Base-by-base conservation (phyloP, 2,329 filamentous ascomycete species). In the Hymenotorrendiella dingleyae region DNA sequence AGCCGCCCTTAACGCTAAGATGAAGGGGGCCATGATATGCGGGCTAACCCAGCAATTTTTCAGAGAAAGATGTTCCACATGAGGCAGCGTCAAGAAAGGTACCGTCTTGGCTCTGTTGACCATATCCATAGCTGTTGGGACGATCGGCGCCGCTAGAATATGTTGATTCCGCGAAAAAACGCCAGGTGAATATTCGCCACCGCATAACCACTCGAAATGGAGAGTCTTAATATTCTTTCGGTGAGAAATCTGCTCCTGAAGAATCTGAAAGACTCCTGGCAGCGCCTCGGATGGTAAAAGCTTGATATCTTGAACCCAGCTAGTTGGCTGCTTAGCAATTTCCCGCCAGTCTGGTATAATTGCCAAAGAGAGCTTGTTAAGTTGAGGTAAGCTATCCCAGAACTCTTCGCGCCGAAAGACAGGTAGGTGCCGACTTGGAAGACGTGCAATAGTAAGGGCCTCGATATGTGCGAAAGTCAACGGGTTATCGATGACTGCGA, bases 11-110 rank as follows among this genome's bases (percentile, higher is more conserved):
- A 80, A 73, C 4, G 61, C 58, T 2, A 64, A 63, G 45, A 80
- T 63, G 39, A 80, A 68, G 9, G 69, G 64, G 23, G 71, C 55
- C 23, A 86, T 66, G 2, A 78, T 67, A 29, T 72, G 66, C 0
- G 82, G 81, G 3, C 73, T 73, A 10, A 78, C 65, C 80, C 82
- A 86, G 62, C 82, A 85, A 53, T 86, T 86, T 52, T 76, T 76
- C 7, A 86, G 64, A 0, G 73, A 80, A 2, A 87, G 60, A 37
- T 77, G 66, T 46, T 76, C 67, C 19, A 86, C 60, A 52, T 75
- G 61, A 3, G 74, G 75, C 33, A 87, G 69, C 1, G 60, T 58
- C n/a, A 81, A 57, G 5, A 80, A 45, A 2, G 36, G 26, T 12
- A 45, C 32, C 6, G 43, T n/a, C 6, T 48, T 24, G 14, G 24